Evolutionary conservation across 108 stramenopile genomes (phyloP).

Genomic region (Pseudonitzschia delicatissima): DNA sequence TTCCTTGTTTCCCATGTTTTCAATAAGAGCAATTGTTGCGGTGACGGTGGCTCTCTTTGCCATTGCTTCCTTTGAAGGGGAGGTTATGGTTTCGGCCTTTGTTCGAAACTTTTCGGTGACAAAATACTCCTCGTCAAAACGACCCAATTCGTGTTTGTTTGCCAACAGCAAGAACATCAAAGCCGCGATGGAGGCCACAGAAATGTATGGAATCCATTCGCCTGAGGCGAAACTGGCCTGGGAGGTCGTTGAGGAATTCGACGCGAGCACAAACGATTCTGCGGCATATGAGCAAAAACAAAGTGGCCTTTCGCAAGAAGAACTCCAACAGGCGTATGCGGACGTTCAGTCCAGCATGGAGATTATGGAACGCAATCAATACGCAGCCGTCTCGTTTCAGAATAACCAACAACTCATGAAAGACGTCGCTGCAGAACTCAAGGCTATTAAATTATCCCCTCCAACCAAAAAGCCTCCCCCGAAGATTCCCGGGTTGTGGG

Average conservation of each 20-base stretch:
- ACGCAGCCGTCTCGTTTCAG: background rate
- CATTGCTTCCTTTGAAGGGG: too few relatives aligned
- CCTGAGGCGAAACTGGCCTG: conserved; percentile 62
- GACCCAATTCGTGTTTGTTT: conserved; percentile 21
- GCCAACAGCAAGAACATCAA: conserved; percentile 32
- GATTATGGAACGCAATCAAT: conserved; percentile 4
- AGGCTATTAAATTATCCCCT: conserved; percentile 19
- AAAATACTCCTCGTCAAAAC: background rate
- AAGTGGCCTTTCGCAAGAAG: conserved; percentile 1
- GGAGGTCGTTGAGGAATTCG: conserved; percentile 77
- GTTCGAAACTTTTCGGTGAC: background rate
- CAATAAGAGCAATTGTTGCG: too few relatives aligned
- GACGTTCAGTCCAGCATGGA: conserved; percentile 21
- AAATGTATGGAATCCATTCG: conserved; percentile 51
- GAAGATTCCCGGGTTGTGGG: conserved; percentile 26
- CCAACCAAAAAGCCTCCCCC: background rate
- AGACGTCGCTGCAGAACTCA: conserved; percentile 20
- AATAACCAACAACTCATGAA: conserved; percentile 17
- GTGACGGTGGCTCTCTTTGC: too few relatives aligned
- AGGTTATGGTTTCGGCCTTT: too few relatives aligned
- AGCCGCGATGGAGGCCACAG: conserved; percentile 61
- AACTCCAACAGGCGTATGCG: conserved; percentile 15
- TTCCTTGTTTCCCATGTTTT: too few relatives aligned
- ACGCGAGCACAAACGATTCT: conserved; percentile 26
- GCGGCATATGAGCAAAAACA: background rate